These are phyloP conservation scores for Piromyces finnis DNA, from an alignment of 192 early-diverging fungal genomes.

Conservation along the genomic window DNA sequence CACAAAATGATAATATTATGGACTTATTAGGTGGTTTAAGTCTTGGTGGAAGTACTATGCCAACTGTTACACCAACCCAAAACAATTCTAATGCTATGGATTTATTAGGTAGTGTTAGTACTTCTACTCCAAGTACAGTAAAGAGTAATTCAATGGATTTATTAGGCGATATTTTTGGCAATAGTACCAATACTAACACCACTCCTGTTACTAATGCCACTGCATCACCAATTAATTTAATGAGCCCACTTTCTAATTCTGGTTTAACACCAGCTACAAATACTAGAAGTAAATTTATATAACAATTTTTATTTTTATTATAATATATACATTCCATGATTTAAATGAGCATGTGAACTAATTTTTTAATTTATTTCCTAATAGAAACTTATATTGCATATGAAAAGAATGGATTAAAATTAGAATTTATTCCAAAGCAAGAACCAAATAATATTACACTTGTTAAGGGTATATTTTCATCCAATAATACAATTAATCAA, in stretches of 20 bases:
- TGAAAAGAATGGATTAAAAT: slow-evolving; percentile 53
- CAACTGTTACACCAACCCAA: not conserved
- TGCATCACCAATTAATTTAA: not conserved
- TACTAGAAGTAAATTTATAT: not conserved
- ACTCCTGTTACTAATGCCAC: slow-evolving; percentile 4
- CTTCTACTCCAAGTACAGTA: slow-evolving; percentile 9
- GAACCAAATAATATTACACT: slow-evolving; percentile 45
- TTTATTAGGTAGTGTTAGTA: slow-evolving; percentile 3
- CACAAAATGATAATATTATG: slow-evolving; percentile 22
- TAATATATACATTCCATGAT: no score
- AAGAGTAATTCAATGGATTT: slow-evolving; percentile 50
- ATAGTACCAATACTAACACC: slow-evolving; percentile 9
- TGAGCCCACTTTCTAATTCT: not conserved
- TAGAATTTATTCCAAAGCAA: slow-evolving; percentile 28
- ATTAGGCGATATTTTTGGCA: slow-evolving; percentile 36
- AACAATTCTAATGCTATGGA: not conserved
- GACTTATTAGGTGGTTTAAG: slow-evolving; percentile 35
- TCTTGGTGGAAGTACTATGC: slow-evolving; percentile 4
- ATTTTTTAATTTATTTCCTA: slow-evolving; percentile 8
- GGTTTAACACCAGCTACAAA: not conserved
- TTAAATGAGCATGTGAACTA: no score
- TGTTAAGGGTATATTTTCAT: slow-evolving; percentile 35
- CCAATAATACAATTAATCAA: slow-evolving; percentile 55
- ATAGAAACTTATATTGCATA: slow-evolving; percentile 39
- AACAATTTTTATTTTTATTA: no score